Base-by-base conservation (phyloP, 2,329 filamentous ascomycete species). In the Cordyceps militaris region DNA sequence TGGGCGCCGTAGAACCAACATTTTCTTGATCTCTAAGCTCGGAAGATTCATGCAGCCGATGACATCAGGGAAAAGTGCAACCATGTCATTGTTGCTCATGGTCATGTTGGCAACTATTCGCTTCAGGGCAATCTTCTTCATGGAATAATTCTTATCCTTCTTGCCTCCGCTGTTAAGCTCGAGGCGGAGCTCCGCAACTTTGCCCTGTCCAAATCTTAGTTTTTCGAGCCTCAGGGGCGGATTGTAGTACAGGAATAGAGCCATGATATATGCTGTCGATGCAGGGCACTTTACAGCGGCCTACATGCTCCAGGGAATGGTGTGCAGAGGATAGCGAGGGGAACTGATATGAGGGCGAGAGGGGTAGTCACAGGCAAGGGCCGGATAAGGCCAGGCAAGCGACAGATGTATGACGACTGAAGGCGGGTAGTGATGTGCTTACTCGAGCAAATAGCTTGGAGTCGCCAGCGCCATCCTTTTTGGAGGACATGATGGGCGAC, bases 41-140 rank as follows among this genome's bases (percentile, higher is more conserved):
- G 87, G 88, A 61, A 99, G 89, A 66, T 89, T 85, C 94, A 99
- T 99, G 79, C 93, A 97, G 62, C 80, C 86, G 65, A 99, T 89
- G 60, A 99, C 88, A 70, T 99, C 94, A 19, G 93, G 91, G 66
- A 99, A 99, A 54, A 99, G 79, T 40, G 91, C 91, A 57, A 97
- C 88, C 94, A 99, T 99, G 73, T 99, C 94, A 70, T 97, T 99
- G 76, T 99, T 99, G 83, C 93, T 97, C 94, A 99, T 99, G 63
- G 94, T 99, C 94, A 99, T 99, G 72, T 99, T 99, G 71, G 94
- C 94, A 66, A 99, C 94, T 65, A 99, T 97, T 81, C 97, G 97
- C 82, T 99, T 99, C 62, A 99, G 81, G 11, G 94, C 92, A 69
- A 97, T 95, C 83, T 97, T 97, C 81, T 97, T 99, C 64, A 85